Conservation (phyloP, 2,329 filamentous ascomycete species). For the Rhynchosporium secalis region DNA sequence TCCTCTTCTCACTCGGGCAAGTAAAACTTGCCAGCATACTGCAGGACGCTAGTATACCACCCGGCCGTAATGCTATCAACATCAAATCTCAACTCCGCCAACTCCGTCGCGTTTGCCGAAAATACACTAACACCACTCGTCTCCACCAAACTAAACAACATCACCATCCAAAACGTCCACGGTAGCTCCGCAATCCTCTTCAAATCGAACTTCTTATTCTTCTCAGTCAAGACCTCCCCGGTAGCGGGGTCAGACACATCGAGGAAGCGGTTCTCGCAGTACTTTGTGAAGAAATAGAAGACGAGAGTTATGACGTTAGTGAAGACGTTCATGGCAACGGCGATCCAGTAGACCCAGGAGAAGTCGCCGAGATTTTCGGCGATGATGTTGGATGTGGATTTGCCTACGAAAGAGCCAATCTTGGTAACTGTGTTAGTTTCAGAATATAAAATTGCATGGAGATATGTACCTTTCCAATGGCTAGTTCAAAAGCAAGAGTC, state of each 20-base stretch:
- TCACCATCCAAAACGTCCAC: slow-evolving; percentile 59
- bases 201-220: slow-evolving; percentile 57
- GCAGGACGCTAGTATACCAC: slow-evolving; percentile 58
- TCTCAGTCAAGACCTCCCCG: slow-evolving; percentile 59
- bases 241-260: slow-evolving; percentile 55
- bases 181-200: slow-evolving; percentile 57
- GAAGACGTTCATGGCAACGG: slow-evolving; percentile 64
- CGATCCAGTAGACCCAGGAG: slow-evolving; percentile 61
- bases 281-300: slow-evolving; percentile 58
- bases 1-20: too few relatives aligned
- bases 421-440: background rate
- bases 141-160: slow-evolving; percentile 58
- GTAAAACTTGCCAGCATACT: slow-evolving; percentile 48
- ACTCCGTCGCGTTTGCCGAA: slow-evolving; percentile 58
- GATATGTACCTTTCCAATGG: slow-evolving; percentile 50
- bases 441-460: background rate
- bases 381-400: slow-evolving; percentile 60
- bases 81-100: slow-evolving; percentile 60
- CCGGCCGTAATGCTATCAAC: slow-evolving; percentile 56
- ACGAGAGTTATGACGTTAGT: slow-evolving; percentile 54
- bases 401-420: slow-evolving; percentile 60
- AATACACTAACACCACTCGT: slow-evolving; percentile 57
- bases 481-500: slow-evolving; percentile 60
- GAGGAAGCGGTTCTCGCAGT: slow-evolving; percentile 49
- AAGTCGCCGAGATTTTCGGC: slow-evolving; percentile 59